A percentile compares a stretch with the other conserved stretches of the same genome.
These are phyloP conservation scores for Ophiocordyceps sinensis DNA, from an alignment of 2,329 filamentous ascomycete species.

Conservation along the genomic window DNA sequence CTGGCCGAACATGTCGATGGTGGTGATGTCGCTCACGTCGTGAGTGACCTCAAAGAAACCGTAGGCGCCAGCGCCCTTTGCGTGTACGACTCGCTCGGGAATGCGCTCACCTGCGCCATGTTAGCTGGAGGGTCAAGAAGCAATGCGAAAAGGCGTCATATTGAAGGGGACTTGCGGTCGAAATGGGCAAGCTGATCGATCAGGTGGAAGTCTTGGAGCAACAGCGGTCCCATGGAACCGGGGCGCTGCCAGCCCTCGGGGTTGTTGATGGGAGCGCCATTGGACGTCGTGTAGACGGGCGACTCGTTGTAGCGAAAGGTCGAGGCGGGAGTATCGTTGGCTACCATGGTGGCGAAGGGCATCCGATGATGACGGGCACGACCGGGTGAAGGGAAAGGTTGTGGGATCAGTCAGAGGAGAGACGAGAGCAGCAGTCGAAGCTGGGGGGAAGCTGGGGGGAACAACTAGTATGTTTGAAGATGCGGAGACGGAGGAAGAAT, in stretches of 20 bases:
- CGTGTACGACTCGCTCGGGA: constrained; percentile 27
- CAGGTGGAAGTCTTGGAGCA: constrained; percentile 51
- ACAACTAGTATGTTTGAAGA: no score
- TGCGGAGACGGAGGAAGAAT: no score
- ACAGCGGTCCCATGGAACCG: constrained; percentile 40
- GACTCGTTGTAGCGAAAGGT: constrained; percentile 41
- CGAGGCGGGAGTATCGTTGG: constrained; percentile 26
- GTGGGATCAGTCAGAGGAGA: no score
- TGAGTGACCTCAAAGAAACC: constrained; percentile 46
- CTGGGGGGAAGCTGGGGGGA: no score
- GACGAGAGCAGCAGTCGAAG: no score
- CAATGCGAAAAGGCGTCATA: background rate
- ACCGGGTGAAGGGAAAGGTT: background rate
- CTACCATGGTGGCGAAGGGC: constrained; percentile 17
- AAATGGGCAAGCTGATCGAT: constrained; percentile 46
- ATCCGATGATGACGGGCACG: background rate
- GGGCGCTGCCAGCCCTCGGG: constrained; percentile 34
- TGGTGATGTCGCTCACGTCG: constrained; percentile 40
- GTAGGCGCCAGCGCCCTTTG: constrained; percentile 26
- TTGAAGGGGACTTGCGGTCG: constrained; percentile 18
- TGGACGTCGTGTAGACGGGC: constrained; percentile 44
- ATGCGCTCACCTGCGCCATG: constrained; percentile 23
- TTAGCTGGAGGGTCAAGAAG: background rate
- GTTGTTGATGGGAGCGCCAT: constrained; percentile 41
- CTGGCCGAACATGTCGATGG: constrained; percentile 35